Conservation (phyloP, 176 grass and related monocot species). For the Urochloa ruziziensis region DNA sequence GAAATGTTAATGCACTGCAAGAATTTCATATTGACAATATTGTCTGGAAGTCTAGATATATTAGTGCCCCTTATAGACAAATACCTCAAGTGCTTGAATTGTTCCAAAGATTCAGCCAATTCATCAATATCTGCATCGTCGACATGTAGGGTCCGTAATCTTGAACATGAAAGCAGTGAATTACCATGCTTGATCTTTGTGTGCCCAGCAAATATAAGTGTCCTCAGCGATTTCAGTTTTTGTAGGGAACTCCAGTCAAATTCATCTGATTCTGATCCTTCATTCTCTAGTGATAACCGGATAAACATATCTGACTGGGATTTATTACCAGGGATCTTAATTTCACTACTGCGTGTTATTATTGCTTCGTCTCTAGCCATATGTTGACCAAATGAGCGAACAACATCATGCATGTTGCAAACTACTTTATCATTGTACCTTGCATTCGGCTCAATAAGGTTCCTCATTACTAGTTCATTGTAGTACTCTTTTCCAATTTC, state of each 20-base stretch:
- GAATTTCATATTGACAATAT: neutral
- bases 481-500: neutral
- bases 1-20: neutral
- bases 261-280: neutral
- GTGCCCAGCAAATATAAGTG: neutral
- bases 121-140: too few species aligned
- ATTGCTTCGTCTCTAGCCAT: neutral
- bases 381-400: conserved; percentile 8
- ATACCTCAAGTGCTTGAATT: neutral
- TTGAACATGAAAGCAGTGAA: neutral
- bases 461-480: conserved; percentile 7
- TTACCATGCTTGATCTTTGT: neutral
- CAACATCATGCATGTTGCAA: conserved; percentile 20
- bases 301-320: neutral
- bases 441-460: conserved; percentile 6
- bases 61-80: neutral
- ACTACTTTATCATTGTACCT: accelerated
- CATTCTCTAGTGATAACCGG: neutral
- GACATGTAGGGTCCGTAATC: neutral
- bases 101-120: neutral
- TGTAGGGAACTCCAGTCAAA: neutral
- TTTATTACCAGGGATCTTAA: neutral
- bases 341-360: neutral
- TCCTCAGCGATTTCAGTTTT: neutral
- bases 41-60: neutral